phyloP scores from a whole-genome alignment of 1,139 yeast genomes.

The Meyerozyma carpophila region DNA sequence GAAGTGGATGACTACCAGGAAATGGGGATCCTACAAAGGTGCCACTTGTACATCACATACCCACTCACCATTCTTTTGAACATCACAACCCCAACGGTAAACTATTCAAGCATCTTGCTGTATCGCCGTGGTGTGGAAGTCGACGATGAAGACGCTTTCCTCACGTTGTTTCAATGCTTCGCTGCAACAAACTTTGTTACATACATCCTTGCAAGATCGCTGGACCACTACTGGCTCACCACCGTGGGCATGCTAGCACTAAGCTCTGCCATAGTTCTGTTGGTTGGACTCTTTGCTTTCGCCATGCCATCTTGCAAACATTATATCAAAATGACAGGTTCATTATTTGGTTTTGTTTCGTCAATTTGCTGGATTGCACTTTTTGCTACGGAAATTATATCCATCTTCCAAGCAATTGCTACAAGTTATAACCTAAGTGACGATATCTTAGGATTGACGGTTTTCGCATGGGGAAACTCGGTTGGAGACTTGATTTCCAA shows the following conservation, averaged over 20 bases:
- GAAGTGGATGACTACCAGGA: neutral
- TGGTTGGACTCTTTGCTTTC: neutral
- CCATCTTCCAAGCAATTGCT: conserved; percentile 59
- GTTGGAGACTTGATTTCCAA: conserved; percentile 86
- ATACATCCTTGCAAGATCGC: conserved; percentile 6
- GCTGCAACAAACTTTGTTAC: conserved; percentile 14
- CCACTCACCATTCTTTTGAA: neutral
- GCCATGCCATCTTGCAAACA: conserved; percentile 5
- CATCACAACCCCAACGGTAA: neutral
- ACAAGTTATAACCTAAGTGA: conserved; percentile 61
- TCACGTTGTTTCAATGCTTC: conserved; percentile 17
- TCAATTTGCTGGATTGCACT: conserved; percentile 71
- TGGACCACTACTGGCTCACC: conserved; percentile 11
- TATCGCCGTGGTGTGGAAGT: neutral
- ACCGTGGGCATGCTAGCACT: conserved; percentile 4
- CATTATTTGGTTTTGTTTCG: conserved; percentile 59
- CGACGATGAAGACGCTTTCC: conserved; percentile 11
- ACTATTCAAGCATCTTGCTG: neutral
- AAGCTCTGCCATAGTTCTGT: conserved; percentile 1
- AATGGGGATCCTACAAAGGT: conserved; percentile 1
- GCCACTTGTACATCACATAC: conserved; percentile 1
- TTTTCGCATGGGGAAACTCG: conserved; percentile 91
- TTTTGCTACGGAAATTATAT: conserved; percentile 74
- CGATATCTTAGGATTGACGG: conserved; percentile 72
- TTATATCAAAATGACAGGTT: conserved; percentile 24